Evolutionary conservation across 106 monocot genomes (phyloP).

Genomic region (Dioscorea alata): DNA sequence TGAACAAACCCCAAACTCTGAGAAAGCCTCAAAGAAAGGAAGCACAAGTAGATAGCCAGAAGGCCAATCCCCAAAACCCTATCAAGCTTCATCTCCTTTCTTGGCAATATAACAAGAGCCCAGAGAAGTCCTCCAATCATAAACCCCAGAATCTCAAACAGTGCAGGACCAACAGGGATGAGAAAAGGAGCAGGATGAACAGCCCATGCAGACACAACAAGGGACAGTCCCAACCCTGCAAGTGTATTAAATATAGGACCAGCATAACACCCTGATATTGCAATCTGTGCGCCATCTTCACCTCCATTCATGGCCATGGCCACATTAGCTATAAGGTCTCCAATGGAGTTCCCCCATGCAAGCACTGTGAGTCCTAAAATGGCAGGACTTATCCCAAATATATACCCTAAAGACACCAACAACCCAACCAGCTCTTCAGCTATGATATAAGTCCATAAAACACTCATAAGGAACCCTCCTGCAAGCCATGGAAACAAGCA

Average conservation of each 20-base stretch:
- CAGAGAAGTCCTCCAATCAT: conserved; percentile 33
- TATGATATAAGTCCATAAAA: conserved; percentile 43
- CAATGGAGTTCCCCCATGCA: conserved; percentile 59
- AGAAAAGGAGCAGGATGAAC: conserved; percentile 25
- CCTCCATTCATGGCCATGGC: conserved; percentile 45
- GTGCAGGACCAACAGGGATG: conserved; percentile 23
- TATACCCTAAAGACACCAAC: conserved; percentile 30
- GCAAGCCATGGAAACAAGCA: conserved; percentile 38
- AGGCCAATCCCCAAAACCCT: conserved; percentile 34
- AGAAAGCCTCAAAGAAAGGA: conserved; percentile 28
- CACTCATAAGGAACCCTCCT: conserved; percentile 50
- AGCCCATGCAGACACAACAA: conserved; percentile 36
- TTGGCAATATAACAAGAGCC: conserved; percentile 29
- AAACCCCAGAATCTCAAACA: conserved; percentile 41
- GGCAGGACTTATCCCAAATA: conserved; percentile 30
- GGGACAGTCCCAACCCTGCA: conserved; percentile 38
- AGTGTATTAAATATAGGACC: conserved; percentile 43
- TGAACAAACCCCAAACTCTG: conserved; percentile 31
- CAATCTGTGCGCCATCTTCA: conserved; percentile 30
- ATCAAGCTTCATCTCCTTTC: conserved; percentile 39
- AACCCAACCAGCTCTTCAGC: conserved; percentile 47
- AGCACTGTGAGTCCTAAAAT: conserved; percentile 43
- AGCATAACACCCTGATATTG: conserved; percentile 40
- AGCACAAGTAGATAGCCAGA: conserved; percentile 37
- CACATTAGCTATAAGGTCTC: conserved; percentile 49